phyloP scores from a whole-genome alignment of 2,329 filamentous ascomycete genomes.

The Neonectria hederae region DNA sequence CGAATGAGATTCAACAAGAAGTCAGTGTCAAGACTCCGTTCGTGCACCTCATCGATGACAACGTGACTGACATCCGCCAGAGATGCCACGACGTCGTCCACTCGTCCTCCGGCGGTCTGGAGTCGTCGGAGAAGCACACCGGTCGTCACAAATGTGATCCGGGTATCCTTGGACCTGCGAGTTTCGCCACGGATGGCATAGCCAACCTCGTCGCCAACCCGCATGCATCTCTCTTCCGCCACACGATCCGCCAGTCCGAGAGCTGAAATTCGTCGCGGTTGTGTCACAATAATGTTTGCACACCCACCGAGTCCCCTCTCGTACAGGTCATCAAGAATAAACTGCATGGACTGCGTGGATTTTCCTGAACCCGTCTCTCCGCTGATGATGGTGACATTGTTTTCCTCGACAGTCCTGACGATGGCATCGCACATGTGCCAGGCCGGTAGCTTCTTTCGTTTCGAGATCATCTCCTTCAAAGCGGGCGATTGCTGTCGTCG shows the following conservation, averaged over 20 bases:
- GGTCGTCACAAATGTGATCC: conserved; percentile 95
- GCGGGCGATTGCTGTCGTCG: conserved; percentile 70
- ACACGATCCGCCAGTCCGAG: conserved; percentile 94
- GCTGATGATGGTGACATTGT: conserved; percentile 95
- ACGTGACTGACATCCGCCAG: conserved; percentile 93
- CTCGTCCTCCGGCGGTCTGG: conserved; percentile 86
- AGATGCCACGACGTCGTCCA: conserved; percentile 82
- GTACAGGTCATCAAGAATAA: conserved; percentile 92
- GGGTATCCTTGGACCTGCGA: conserved; percentile 76
- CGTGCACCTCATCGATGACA: conserved; percentile 96
- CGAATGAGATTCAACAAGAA: conserved; percentile 89
- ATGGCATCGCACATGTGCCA: conserved; percentile 86
- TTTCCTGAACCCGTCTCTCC: conserved; percentile 98
- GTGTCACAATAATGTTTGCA: conserved; percentile 93
- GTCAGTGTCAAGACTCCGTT: conserved; percentile 93
- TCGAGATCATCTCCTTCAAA: conserved; percentile 78
- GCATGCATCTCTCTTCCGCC: conserved; percentile 85
- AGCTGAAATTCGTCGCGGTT: conserved; percentile 93
- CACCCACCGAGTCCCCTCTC: conserved; percentile 75
- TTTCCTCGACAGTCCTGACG: conserved; percentile 75
- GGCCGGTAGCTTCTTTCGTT: conserved; percentile 80
- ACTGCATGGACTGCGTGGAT: conserved; percentile 96
- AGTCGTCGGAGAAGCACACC: conserved; percentile 89
- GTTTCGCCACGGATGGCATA: conserved; percentile 93
- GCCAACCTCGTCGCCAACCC: conserved; percentile 87